Base-by-base conservation (phyloP, 2,329 filamentous ascomycete genomes). In the Nemania sp. region DNA sequence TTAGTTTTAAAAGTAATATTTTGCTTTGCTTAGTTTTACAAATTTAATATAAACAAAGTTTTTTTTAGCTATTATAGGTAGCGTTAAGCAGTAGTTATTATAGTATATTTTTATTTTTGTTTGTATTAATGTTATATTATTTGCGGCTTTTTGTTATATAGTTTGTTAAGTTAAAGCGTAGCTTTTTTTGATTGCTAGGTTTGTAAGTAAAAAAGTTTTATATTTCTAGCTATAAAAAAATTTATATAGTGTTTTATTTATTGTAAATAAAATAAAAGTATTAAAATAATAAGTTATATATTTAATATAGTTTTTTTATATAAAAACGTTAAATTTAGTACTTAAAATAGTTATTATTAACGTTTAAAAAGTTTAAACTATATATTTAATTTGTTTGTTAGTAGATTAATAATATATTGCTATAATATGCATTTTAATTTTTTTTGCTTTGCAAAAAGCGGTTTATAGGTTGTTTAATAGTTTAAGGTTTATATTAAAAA, bases 401-500 rank as follows among this genome's bases (percentile, higher is more conserved):
- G 11, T 7, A 10, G 15, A 24, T 51, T 51, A 51, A 8, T 51
- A 51, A 24, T 51, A 26, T 38, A 55, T 24, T 38, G 20, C 13
- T 38, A 38, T 24, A 22, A 22, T 55, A 20, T 24, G 2, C 22
- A 38, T 55, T 22, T 55, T 38, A 24, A 55, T 38, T 11, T 38
- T 55, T 22, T 6, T 13, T 22, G 29, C 20, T 55, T 55, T 55
- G 38, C 38, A 55, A 38, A 55, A 38, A 22, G 11, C 11, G 15
- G 11, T 55, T 41, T 55, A 55, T 22, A 55, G 22, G 1, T 0
- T 22, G 20, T 1, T 38, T 1, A 38, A 5, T 13, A 55, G 29
- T 55, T 55, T 55, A 38, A 55, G 24, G 13, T 55, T 55, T 20
- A 18, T 18, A 38, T 55, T 55, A 13, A 38, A 55, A 22, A 55